Evolutionary conservation across 345 rosid species (phyloP), one percentile per base, ranked within the genome.

Genomic region (Populus davidiana): DNA sequence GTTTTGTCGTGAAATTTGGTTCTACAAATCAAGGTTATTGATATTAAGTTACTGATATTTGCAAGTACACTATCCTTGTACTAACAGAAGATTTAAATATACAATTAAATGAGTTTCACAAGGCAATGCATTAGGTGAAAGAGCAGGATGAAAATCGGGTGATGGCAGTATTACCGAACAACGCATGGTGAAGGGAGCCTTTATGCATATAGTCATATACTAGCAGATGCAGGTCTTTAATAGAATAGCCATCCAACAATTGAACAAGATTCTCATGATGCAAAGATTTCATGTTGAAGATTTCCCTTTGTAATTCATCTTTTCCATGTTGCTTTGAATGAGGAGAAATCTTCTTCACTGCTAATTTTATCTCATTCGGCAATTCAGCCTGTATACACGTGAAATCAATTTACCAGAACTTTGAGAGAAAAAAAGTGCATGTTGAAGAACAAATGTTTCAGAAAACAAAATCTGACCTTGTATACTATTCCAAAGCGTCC

Each of bases 121-220:
- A 31, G 33, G 33, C 3, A 31, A 31, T 2, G 33, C 33, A 31
- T 31, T 31, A 38, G 8, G 6, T 38, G 41, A 38, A 6, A 38
- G 8, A 5, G 41, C 41, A 38, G 41, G 41, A 7, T 7, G 41
- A 38, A 38, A 38, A 38, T 38, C 8, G 41, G 41, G 41, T 38
- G 41, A 38, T 38, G 41, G 41, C 6, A 38, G 8, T 38, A n/a
- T 29, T 74, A 74, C 77, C 70, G 27, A 62, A 74, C 49, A 74
- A 43, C 11, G 39, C 70, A 11, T 39, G 52, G 20, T 27, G 39
- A 74, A 74, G 70, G 59, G 68, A 64, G n/a, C 68, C 38, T 4
- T 64, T 64, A 27, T 64, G 18, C 68, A 27, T 64, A 36, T 64
- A 74, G 23, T 74, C 77, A 41, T 74, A 74, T 63, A 74, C 47